A percentile compares a stretch with the other conserved stretches of the same genome.
phyloP scores from a whole-genome alignment of 1,139 yeast genomes.

The Blastobotrys raffinosifermentans region DNA sequence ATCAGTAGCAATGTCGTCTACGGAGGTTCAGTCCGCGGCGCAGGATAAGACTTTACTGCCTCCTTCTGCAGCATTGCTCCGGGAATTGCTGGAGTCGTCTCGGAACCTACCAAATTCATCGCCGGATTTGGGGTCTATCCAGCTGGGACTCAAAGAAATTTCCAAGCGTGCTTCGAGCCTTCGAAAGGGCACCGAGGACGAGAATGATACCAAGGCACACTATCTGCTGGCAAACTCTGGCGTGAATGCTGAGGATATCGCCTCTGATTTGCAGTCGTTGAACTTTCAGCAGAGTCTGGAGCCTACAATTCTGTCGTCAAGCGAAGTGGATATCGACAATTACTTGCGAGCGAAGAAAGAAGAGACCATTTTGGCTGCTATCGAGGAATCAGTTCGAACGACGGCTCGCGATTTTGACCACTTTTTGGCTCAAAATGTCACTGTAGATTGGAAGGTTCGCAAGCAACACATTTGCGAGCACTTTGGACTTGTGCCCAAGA shows the following conservation, averaged over 20 bases:
- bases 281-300: conserved; percentile 24
- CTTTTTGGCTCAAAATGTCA: conserved; percentile 64
- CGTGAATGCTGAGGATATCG: conserved; percentile 80
- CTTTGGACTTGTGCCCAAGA: conserved; percentile 44
- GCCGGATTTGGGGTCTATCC: conserved; percentile 64
- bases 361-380: conserved; percentile 74
- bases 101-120: conserved; percentile 60
- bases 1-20: no score
- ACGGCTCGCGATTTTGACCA: conserved; percentile 82
- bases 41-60: conserved; percentile 33
- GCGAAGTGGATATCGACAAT: conserved; percentile 27
- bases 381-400: conserved; percentile 68
- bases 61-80: conserved; percentile 37
- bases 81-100: conserved; percentile 67
- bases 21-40: no score
- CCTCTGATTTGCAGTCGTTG: conserved; percentile 44
- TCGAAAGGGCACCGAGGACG: conserved; percentile 41
- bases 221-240: conserved; percentile 88
- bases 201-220: conserved; percentile 77
- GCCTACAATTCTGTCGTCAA: conserved; percentile 18
- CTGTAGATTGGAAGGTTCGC: conserved; percentile 78
- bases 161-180: conserved; percentile 61
- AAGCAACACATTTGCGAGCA: conserved; percentile 66
- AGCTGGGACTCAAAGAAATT: conserved; percentile 71
- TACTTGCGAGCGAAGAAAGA: conserved; percentile 63